phyloP scores from a whole-genome alignment of 2,329 filamentous ascomycete genomes.

The Fusarium sp. region DNA sequence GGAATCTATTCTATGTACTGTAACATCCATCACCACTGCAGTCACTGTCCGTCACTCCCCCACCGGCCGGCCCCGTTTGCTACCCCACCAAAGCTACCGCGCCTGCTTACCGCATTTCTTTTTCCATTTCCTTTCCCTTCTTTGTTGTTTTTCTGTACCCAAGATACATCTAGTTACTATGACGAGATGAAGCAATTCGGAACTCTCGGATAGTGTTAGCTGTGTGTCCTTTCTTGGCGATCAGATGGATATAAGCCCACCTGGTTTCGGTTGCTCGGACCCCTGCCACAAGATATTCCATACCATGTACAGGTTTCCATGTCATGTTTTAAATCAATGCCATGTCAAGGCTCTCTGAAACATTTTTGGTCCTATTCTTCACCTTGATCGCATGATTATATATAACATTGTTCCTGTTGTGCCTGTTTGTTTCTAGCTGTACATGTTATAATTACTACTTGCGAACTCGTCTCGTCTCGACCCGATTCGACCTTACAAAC shows the following conservation, averaged over 20 bases:
- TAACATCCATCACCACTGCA: not conserved
- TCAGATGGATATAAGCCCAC: constrained; percentile 18
- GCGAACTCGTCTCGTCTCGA: not conserved
- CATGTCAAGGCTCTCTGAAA: constrained; percentile 34
- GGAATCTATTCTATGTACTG: not conserved
- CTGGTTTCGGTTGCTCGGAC: constrained; percentile 7
- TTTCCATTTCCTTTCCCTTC: not conserved
- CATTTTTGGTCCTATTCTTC: constrained; percentile 8
- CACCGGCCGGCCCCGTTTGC: constrained; percentile 36
- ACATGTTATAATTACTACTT: constrained; percentile 7
- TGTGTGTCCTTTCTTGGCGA: constrained; percentile 21
- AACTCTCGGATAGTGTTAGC: constrained; percentile 41
- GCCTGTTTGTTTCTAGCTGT: not conserved
- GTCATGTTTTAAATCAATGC: constrained; percentile 25
- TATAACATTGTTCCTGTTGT: not conserved
- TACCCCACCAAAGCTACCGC: constrained; percentile 16
- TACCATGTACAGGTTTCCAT: constrained; percentile 4
- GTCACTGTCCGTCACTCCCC: not conserved
- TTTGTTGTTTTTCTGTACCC: not conserved
- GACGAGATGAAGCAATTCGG: constrained; percentile 47
- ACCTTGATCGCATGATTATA: constrained; percentile 24
- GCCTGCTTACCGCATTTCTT: constrained; percentile 29
- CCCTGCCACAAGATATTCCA: not conserved
- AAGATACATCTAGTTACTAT: not conserved
- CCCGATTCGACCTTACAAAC: not conserved